These are phyloP conservation scores for Penicillium italicum DNA, from an alignment of 2,329 filamentous ascomycete genomes.

Conservation along the genomic window DNA sequence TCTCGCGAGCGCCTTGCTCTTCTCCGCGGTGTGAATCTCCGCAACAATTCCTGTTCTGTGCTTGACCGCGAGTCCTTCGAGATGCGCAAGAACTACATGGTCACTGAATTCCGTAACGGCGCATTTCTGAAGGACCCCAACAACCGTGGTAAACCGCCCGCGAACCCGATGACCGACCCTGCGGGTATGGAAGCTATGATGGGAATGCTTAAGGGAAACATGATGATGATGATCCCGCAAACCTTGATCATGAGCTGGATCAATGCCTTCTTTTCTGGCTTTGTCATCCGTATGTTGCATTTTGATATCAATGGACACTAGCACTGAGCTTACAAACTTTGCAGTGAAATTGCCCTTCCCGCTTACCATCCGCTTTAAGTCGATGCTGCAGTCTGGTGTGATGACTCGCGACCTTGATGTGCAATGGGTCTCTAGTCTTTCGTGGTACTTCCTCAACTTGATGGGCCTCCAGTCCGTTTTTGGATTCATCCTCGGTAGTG, in stretches of 20 bases:
- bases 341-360: conserved; percentile 94
- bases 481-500: conserved; percentile 91
- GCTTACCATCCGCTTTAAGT: conserved; percentile 97
- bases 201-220: conserved; percentile 99
- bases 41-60: conserved; percentile 75
- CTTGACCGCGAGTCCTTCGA: conserved; percentile 76
- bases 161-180: conserved; percentile 93
- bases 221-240: conserved; percentile 99
- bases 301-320: neutral
- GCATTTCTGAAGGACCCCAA: conserved; percentile 87
- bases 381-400: conserved; percentile 96
- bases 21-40: conserved; percentile 77
- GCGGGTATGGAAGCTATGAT: conserved; percentile 99
- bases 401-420: conserved; percentile 95
- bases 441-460: conserved; percentile 97
- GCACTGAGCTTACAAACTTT: conserved; percentile 7
- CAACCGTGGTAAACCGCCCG: conserved; percentile 75
- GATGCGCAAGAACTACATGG: conserved; percentile 73
- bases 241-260: conserved; percentile 99
- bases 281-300: conserved; percentile 76
- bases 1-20: conserved; percentile 80
- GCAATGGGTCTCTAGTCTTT: conserved; percentile 96
- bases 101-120: conserved; percentile 77
- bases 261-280: conserved; percentile 97
- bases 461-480: conserved; percentile 97